phyloP scores from a whole-genome alignment of 305 asterid species.

The Fraxinus latifolia region DNA sequence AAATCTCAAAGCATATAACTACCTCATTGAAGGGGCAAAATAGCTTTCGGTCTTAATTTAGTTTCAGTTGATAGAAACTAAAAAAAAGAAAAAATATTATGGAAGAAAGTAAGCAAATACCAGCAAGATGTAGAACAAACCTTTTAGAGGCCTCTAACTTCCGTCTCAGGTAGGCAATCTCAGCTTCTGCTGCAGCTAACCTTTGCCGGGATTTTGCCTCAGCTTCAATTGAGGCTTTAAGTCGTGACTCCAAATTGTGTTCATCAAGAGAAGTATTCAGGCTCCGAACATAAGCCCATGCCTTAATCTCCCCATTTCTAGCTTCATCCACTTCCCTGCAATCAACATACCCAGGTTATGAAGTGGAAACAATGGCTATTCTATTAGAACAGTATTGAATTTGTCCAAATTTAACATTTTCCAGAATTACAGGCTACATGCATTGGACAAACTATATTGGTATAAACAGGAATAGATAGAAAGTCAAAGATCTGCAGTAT shows the following conservation, averaged over 20 bases:
- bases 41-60: background rate
- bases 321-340: conserved; percentile 82
- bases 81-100: background rate
- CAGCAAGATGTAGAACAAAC: conserved; percentile 31
- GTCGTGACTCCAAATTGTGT: conserved; percentile 73
- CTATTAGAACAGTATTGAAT: background rate
- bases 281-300: conserved; percentile 85
- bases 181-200: conserved; percentile 90
- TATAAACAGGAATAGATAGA: background rate
- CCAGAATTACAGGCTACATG: background rate
- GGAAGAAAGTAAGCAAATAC: background rate
- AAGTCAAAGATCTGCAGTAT: background rate
- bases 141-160: conserved; percentile 72
- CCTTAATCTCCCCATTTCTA: conserved; percentile 66
- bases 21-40: background rate
- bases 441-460: background rate
- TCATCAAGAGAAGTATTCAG: conserved; percentile 82
- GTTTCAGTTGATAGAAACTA: background rate
- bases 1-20: background rate
- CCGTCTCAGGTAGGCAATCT: conserved; percentile 85
- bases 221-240: conserved; percentile 87
- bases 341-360: conserved; percentile 22
- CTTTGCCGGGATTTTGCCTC: conserved; percentile 87
- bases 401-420: background rate
- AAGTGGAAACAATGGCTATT: background rate